phyloP scores from a whole-genome alignment of 129 eudicot genomes.

The Scalesia atractyloides region DNA sequence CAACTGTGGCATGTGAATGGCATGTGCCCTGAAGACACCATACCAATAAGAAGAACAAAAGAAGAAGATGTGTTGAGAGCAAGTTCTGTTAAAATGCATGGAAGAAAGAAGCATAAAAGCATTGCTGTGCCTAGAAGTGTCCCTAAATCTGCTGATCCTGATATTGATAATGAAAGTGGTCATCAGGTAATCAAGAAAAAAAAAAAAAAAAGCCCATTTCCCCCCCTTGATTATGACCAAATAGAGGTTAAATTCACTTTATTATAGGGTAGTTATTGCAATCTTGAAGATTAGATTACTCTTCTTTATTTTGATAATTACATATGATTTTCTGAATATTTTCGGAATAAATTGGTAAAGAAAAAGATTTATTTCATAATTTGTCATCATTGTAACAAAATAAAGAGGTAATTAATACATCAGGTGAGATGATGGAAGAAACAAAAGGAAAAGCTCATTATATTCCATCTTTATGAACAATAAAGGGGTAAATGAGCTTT shows the following conservation, averaged over 20 bases:
- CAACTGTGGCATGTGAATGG: slow-evolving; percentile 94
- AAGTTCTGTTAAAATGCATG: slow-evolving; percentile 85
- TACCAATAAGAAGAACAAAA: slow-evolving; percentile 90
- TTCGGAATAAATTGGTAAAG: slow-evolving; percentile 23
- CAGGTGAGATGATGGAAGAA: slow-evolving; percentile 19
- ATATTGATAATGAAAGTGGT: slow-evolving; percentile 85
- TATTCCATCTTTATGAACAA: slow-evolving; percentile 13
- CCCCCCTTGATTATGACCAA: slow-evolving; percentile 6
- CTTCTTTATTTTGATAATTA: slow-evolving; percentile 26
- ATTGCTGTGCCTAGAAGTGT: slow-evolving; percentile 60
- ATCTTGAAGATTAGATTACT: slow-evolving; percentile 28
- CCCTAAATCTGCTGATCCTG: slow-evolving; percentile 78
- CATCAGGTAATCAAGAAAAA: slow-evolving; percentile 66
- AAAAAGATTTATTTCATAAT: slow-evolving; percentile 36
- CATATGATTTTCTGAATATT: slow-evolving; percentile 31
- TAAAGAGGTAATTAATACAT: slow-evolving; percentile 31
- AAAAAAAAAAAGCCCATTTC: not conserved
- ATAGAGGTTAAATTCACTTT: slow-evolving; percentile 18
- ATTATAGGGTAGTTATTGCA: slow-evolving; percentile 5
- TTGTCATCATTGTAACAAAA: slow-evolving; percentile 37
- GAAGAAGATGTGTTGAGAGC: slow-evolving; percentile 90
- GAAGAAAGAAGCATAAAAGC: slow-evolving; percentile 72
- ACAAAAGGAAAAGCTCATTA: slow-evolving; percentile 25
- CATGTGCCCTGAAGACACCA: slow-evolving; percentile 68
- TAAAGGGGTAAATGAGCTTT: slow-evolving; percentile 22